Percentiles rank a stretch among this genome's conserved stretches.
These are phyloP conservation scores for Mortierella sp. DNA, from an alignment of 371 early-diverging fungal species.

Conservation along the genomic window DNA sequence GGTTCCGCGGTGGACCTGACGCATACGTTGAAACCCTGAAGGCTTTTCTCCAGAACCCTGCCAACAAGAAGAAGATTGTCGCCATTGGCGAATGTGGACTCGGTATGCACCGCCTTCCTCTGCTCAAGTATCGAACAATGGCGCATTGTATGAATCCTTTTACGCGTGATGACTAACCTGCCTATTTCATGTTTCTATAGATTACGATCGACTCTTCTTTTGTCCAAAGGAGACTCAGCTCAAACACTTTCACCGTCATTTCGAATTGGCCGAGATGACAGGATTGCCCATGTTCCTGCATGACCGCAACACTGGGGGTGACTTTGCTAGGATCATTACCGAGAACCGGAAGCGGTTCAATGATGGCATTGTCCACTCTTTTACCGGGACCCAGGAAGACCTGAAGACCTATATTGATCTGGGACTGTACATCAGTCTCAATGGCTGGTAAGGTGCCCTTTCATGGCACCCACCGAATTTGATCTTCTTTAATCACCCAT, in stretches of 20 bases:
- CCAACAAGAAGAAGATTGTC: constrained; percentile 68
- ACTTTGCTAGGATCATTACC: constrained; percentile 64
- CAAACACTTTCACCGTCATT: constrained; percentile 84
- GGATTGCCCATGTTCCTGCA: constrained; percentile 92
- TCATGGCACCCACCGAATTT: background rate
- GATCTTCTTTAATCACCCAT: background rate
- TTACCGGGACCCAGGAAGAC: constrained; percentile 89
- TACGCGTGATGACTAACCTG: background rate
- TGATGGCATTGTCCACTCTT: constrained; percentile 96
- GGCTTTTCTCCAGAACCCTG: constrained; percentile 58
- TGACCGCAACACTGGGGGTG: constrained; percentile 80
- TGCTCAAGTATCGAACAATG: background rate
- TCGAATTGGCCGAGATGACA: constrained; percentile 83
- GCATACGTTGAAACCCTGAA: constrained; percentile 70
- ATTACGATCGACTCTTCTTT: constrained; percentile 92
- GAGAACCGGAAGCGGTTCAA: constrained; percentile 74
- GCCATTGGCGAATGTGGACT: constrained; percentile 96
- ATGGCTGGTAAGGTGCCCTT: constrained; percentile 82
- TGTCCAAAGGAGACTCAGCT: constrained; percentile 82
- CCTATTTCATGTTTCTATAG: constrained; percentile 45
- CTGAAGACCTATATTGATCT: constrained; percentile 76
- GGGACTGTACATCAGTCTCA: constrained; percentile 96
- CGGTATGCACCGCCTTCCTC: constrained; percentile 44
- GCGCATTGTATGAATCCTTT: no score
- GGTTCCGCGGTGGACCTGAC: constrained; percentile 66